phyloP scores from a whole-genome alignment of 306 rosid genomes.

The Fagus sylvatica region DNA sequence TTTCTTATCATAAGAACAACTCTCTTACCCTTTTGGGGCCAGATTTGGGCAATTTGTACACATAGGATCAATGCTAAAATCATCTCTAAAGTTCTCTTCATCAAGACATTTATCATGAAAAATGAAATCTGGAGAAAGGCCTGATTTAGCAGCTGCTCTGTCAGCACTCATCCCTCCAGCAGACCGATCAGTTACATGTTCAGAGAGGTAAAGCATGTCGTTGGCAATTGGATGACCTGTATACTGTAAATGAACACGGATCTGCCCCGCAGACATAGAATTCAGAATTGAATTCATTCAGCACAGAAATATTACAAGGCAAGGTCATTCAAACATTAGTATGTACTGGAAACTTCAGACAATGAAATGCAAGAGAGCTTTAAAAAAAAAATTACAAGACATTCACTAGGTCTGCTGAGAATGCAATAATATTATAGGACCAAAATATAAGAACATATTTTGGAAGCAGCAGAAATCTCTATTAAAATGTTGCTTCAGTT shows the following conservation, averaged over 20 bases:
- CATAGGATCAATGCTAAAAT: conserved; percentile 71
- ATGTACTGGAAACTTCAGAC: neutral
- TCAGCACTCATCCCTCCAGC: conserved; percentile 54
- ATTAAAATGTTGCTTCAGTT: neutral
- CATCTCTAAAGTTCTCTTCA: conserved; percentile 44
- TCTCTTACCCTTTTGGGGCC: conserved; percentile 75
- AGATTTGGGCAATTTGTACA: conserved; percentile 92
- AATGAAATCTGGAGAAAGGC: conserved; percentile 34
- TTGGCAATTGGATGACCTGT: conserved; percentile 88
- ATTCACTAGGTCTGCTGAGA: neutral
- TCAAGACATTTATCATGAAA: conserved; percentile 32
- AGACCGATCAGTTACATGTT: conserved; percentile 42
- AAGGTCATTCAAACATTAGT: neutral
- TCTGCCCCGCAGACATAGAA: conserved; percentile 41
- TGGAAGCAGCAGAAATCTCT: neutral
- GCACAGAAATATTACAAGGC: neutral
- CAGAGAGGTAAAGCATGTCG: conserved; percentile 67
- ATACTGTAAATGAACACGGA: conserved; percentile 80
- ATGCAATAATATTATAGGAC: neutral
- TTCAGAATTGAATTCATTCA: neutral
- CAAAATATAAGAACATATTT: no score
- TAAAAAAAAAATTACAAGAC: neutral
- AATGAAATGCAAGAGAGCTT: neutral
- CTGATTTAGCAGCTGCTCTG: conserved; percentile 49
- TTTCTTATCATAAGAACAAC: neutral